Base-by-base conservation (phyloP, 2,329 filamentous ascomycete genomes). In the Exophiala spinifera region DNA sequence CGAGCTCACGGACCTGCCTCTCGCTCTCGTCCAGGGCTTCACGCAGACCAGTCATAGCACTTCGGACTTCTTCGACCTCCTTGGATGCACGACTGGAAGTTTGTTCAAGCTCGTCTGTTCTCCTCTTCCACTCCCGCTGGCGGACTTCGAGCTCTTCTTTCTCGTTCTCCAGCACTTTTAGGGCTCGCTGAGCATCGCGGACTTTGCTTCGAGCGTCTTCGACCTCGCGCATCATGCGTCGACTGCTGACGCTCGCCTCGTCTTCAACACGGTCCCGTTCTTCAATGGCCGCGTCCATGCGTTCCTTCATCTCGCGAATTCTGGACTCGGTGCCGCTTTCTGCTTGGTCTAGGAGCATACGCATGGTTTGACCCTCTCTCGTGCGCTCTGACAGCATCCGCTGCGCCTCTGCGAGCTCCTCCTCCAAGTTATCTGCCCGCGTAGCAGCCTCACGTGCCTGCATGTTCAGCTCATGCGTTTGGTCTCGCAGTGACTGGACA, bases 221-320 rank as follows among this genome's bases (percentile, higher is more conserved):
- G 2, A 89, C 78, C 74, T 97, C 94, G 45, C 91, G 80, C 5
- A 88, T 83, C 57, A 86, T 85, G 40, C 88, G 82, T 49, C 92
- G 81, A 11, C 87, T 88, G 46, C 88, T 79, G 0, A 85, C 87
- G 65, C 84, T 89, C 2, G 90, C 85, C 72, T 97, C 91, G 59
- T 97, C 91, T 71, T 99, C 92, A 1, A 91, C 86, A 2, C 90
- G 84, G 68, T 99, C 94, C 15, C 94, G 84, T 70, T 99, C 94
- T 69, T 96, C 91, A n/a, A 95, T 81, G 0, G 91, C 91, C 1
- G 88, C 79, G 65, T 97, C 92, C 79, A 97, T 86, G 1, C 87
- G 84, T 54, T 89, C 85, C 50, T 89, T 87, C 85, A 96, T 94
- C 61, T 97, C 92, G 23, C 89, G 85, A 15, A 95, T 82, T 66